Conservation (phyloP, 2,329 filamentous ascomycete genomes). For the Cordyceps javanica region DNA sequence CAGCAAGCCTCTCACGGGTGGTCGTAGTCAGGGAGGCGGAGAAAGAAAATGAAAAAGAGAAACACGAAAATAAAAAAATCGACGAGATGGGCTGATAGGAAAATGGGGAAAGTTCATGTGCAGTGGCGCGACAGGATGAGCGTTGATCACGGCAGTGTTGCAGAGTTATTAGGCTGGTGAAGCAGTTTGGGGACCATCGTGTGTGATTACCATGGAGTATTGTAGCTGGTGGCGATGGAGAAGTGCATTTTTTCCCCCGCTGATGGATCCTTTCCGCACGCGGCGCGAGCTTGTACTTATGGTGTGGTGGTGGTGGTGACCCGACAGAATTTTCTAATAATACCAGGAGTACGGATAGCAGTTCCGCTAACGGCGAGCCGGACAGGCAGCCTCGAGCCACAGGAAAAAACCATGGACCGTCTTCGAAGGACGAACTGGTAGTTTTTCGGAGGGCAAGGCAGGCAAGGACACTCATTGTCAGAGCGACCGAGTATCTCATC, state of each 20-base stretch:
- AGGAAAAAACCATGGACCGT: no score
- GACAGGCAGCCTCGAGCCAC: no score
- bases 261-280: neutral
- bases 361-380: no score
- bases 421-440: neutral
- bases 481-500: no score
- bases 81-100: neutral
- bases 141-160: neutral
- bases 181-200: constrained; percentile 3
- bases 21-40: neutral
- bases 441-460: neutral
- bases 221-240: constrained; percentile 6
- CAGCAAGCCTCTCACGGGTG: neutral
- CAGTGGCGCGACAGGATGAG: neutral
- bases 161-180: neutral
- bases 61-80: neutral
- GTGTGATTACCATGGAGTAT: constrained; percentile 5
- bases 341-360: no score
- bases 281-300: neutral
- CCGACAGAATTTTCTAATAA: neutral
- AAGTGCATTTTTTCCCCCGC: neutral
- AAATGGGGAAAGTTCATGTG: constrained; percentile 13
- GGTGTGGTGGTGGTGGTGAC: no score
- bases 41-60: no score
- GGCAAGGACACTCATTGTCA: no score